A percentile compares a stretch with the other conserved stretches of the same genome.
Conservation (phyloP, 139 green algal genomes). For the Auxenochlorella pyrenoidosa region DNA sequence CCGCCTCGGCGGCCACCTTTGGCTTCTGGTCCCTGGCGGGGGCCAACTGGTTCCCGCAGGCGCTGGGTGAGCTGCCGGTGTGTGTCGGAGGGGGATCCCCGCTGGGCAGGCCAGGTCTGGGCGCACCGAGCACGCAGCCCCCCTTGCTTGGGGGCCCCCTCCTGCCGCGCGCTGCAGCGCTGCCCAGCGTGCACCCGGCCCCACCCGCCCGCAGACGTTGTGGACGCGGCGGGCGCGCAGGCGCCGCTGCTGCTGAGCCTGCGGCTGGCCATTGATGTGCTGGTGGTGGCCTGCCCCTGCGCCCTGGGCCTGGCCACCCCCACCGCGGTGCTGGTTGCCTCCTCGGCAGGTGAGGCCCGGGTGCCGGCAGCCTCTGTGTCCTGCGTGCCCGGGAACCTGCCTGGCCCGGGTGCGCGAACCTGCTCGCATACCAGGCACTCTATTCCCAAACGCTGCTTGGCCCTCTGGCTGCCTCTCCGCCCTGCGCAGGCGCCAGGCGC, state of each 20-base stretch:
- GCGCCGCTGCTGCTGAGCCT: conserved; percentile 75
- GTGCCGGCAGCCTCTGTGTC: too few relatives aligned
- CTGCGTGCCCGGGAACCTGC: too few relatives aligned
- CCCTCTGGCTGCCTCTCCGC: too few relatives aligned
- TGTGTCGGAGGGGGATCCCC: background rate
- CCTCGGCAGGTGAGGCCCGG: conserved; percentile 56
- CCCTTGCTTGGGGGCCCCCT: too few relatives aligned
- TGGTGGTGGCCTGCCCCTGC: conserved; percentile 97
- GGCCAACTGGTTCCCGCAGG: conserved; percentile 59
- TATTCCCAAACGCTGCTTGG: too few relatives aligned
- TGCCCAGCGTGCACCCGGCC: background rate
- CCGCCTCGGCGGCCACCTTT: conserved; percentile 81
- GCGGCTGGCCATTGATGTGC: conserved; percentile 91
- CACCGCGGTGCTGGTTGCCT: conserved; percentile 94
- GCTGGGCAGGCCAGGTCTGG: too few relatives aligned
- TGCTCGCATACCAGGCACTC: too few relatives aligned
- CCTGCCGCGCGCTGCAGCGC: too few relatives aligned
- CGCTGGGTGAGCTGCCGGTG: conserved; percentile 42
- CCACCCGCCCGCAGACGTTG: conserved; percentile 11
- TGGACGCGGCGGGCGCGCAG: conserved; percentile 38
- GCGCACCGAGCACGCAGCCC: too few relatives aligned
- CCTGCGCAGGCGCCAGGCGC: conserved; percentile 54
- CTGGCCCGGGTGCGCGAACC: too few relatives aligned
- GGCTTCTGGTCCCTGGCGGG: conserved; percentile 80
- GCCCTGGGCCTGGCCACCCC: conserved; percentile 96